Base-by-base conservation (phyloP, 2,329 filamentous ascomycete species). In the Xylaria sp. region DNA sequence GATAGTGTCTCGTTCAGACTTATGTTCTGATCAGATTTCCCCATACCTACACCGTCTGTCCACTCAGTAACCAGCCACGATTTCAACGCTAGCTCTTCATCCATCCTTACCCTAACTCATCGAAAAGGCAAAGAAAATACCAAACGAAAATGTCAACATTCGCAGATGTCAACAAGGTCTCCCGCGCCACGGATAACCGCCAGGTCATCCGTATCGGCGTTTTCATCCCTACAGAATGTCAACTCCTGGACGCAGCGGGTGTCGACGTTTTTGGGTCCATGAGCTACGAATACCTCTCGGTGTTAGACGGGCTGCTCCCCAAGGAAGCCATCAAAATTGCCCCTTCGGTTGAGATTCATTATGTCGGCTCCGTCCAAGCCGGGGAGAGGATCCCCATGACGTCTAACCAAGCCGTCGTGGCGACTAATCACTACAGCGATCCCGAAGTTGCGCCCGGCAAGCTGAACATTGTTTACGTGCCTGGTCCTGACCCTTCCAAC, bases 391-490 rank as follows among this genome's bases (percentile, higher is more conserved):
- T 85, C 40, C 63, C 66, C 3, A 63, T 84, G 9, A 83, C 83
- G 6, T 75, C 81, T 1, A 72, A 71, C 49, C 64, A 77, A 43
- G 67, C 62, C 3, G 62, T 83, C 41, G 67, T 72, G 33, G 74
- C 79, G 25, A 82, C 81, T 4, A 76, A 83, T 69, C 75, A 78
- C 58, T 78, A 78, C 64, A 69, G 70, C 29, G 78, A 83, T 65
- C 68, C 76, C 0, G 80, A 77, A 11, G 82, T 85, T 5, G 77
- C 78, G 15, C 81, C 83, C 0, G 83, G 82, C 2, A 75, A 77
- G 66, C 75, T 86, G 3, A 81, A 85, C 67, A 75, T 85, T 49
- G 65, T 86, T 13, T 64, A 84, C 0, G 76, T 85, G 0, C 83
- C 83, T 1, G 83, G 83, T 0, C 78, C 82, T 21, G 77, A 84